Evolutionary conservation across 108 stramenopile species (phyloP), one percentile per base, ranked within the genome.

Genomic region (Schizochytrium sp.): DNA sequence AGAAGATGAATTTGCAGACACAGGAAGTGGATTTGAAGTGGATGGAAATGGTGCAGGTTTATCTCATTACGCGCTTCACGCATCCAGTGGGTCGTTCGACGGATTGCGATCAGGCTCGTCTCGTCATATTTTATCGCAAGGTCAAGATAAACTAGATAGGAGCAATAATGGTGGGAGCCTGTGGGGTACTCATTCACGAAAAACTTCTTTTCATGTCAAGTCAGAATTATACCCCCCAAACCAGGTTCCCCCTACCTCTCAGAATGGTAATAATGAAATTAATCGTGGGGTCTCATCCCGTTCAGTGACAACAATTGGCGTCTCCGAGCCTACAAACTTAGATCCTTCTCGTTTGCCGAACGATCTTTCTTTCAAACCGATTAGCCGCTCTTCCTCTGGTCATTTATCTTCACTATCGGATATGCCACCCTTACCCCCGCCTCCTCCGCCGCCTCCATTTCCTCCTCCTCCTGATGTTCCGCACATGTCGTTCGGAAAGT

Each of bases 161-260:
- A 28, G 28, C 28, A 28, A 28, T 28, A 28, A 28, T 28, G 28
- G 28, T 7, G 64, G 64, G 0, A 38, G 64, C 10, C 76, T 83
- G 50, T 83, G 76, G 76, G 76, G 76, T n/a, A n/a, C 50, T 10
- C 5, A 40, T 1, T 55, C 76, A 12, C 76, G 76, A 2, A 47
- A 53, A 5, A 83, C 76, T 0, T 83, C 76, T 10, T 83, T 55
- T 2, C 10, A 55, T 10, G 76, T 83, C 76, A 83, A 83, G 53
- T 83, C 76, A 38, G 76, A 83, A 13, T 10, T 83, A 40, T 83
- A 83, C 47, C 64, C 64, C 44, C 42, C 57, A 58, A 58, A 10
- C 13, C 17, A 10, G 57, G 28, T 28, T 28, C 28, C 28, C 28
- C 28, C 28, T 28, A 28, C 28, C 28, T 28, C 28, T 28, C 28